Base-by-base conservation (phyloP, 2,329 filamentous ascomycete species). In the Plenodomus tracheiphilus region DNA sequence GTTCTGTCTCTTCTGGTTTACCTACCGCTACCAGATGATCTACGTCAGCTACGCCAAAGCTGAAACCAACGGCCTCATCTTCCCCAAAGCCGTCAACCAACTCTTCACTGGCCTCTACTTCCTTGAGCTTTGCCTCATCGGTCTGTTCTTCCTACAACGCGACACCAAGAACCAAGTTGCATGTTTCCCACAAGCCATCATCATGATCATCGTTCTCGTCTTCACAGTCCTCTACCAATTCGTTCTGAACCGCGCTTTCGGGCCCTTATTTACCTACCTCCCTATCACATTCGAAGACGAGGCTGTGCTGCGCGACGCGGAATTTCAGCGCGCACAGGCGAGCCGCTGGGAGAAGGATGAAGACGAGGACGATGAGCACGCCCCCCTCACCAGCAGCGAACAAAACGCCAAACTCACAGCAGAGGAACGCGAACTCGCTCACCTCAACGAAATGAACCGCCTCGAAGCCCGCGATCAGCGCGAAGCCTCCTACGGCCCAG, bases 281-380 rank as follows among this genome's bases (percentile, higher is more conserved):
- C 94, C 94, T 0, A 95, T 97, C 56, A 97, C 93, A 0, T 85
- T 97, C 46, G 94, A 99, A 70, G 94, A 97, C 56, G 93, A 97
- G 66, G 94, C 94, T 2, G 89, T 94, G 0, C 77, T 89, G n/a
- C 86, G 93, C 6, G 94, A 99, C 59, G 85, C 93, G 64, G 89
- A 88, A 34, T 99, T 97, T 67, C 87, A 91, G 60, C 81, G 87
- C 39, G 87, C 86, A 3, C 91, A 95, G 68, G 85, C 86, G 48
- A 79, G 79, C 18, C 85, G 87, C 8, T 82, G 92, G 47, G 85
- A 86, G 10, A 69, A 70, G 30, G 75, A 81, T 0, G 79, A 82
- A 2, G 79, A 81, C 3, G 77, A 81, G 16, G 75, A 68, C 21
- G 79, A 81, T 3, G 77, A 81, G 16, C 75, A 68, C 22, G 51